phyloP scores from a whole-genome alignment of 768 basidiomycete genomes.

The Phylloporus arenicola region DNA sequence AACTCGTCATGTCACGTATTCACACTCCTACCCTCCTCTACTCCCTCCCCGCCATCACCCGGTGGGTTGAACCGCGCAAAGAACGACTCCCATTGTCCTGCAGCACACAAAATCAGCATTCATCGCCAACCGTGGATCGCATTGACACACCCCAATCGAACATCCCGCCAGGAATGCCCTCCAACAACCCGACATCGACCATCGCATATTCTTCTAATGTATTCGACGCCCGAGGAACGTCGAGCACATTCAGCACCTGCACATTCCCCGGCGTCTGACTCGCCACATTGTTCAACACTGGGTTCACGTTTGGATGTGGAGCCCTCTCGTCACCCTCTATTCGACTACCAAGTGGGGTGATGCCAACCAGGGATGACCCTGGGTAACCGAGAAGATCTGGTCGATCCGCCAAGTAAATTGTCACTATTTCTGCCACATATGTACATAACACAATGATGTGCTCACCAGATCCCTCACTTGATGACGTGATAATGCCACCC shows the following conservation, averaged over 20 bases:
- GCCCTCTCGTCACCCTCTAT: slow-evolving; percentile 27
- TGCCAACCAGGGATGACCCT: slow-evolving; percentile 48
- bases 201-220: slow-evolving; percentile 60
- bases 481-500: slow-evolving; percentile 49
- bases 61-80: slow-evolving; percentile 53
- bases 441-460: slow-evolving; percentile 13
- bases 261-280: slow-evolving; percentile 43
- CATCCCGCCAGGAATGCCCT: slow-evolving; percentile 78
- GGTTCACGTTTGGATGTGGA: slow-evolving; percentile 60
- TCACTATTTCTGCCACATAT: slow-evolving; percentile 1
- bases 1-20: background rate
- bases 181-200: slow-evolving; percentile 64
- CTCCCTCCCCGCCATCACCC: slow-evolving; percentile 1
- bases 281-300: slow-evolving; percentile 55
- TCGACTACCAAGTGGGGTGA: slow-evolving; percentile 42
- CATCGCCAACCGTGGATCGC: slow-evolving; percentile 8
- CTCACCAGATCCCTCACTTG: slow-evolving; percentile 49
- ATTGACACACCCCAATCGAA: slow-evolving; percentile 75
- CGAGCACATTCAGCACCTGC: slow-evolving; percentile 74
- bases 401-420: slow-evolving; percentile 8
- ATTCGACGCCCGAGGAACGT: slow-evolving; percentile 50
- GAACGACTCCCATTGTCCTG: slow-evolving; percentile 82
- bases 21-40: background rate
- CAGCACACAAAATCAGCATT: background rate
- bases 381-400: slow-evolving; percentile 10